Evolutionary conservation across 2,329 filamentous ascomycete genomes (phyloP).

Genomic region (Fusarium scirpi): DNA sequence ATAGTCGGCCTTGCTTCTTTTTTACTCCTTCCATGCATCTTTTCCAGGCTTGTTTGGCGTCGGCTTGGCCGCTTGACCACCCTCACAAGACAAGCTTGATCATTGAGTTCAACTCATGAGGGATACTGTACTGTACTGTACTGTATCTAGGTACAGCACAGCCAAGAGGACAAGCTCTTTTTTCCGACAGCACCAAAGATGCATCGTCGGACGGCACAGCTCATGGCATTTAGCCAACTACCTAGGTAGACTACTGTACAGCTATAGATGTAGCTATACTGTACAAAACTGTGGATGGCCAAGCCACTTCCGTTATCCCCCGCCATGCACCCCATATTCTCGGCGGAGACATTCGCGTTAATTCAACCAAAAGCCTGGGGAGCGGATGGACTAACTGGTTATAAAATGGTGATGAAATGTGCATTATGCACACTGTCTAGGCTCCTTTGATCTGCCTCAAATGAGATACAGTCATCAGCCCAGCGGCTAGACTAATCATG

Average conservation of each 20-base stretch:
- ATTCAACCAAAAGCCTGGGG: conserved; percentile 12
- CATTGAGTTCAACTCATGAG: conserved; percentile 15
- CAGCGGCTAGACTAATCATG: conserved; percentile 6
- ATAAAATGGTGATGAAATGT: conserved; percentile 13
- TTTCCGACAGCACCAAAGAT: conserved; percentile 20
- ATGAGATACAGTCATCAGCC: conserved; percentile 16
- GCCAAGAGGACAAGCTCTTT: conserved; percentile 37
- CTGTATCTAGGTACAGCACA: neutral
- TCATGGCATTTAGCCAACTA: neutral
- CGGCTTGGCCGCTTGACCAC: conserved; percentile 34
- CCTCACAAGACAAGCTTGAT: conserved; percentile 32
- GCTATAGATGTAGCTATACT: neutral
- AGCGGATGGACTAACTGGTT: neutral
- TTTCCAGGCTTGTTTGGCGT: conserved; percentile 24
- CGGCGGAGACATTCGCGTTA: conserved; percentile 21
- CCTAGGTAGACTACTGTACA: too few species aligned
- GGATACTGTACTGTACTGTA: neutral
- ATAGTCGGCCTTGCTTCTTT: conserved; percentile 11
- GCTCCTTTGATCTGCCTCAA: neutral
- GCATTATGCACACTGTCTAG: neutral
- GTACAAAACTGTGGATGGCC: conserved; percentile 14
- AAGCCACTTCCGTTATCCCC: conserved; percentile 36
- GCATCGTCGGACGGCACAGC: conserved; percentile 27
- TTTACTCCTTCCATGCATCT: conserved; percentile 31
- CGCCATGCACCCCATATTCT: conserved; percentile 40